Base-by-base conservation (phyloP, 345 rosid genomes). In the Arabidopsis suecica region DNA sequence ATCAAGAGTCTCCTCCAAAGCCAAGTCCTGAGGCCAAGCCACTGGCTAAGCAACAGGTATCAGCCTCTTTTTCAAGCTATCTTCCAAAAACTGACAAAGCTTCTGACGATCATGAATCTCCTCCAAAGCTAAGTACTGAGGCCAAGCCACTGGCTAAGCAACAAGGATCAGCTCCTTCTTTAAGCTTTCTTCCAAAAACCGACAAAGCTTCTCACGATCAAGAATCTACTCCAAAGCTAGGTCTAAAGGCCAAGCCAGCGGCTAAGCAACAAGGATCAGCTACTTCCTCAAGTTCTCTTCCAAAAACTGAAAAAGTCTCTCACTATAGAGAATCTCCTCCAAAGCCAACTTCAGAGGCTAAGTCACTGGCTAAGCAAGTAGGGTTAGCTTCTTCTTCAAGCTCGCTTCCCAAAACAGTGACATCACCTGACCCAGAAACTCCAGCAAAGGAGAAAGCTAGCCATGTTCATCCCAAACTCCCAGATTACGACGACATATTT, bases 391-490 rank as follows among this genome's bases (percentile, higher is more conserved):
- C 74, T 50, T 65, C 69, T 36, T 56, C 71, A 34, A 65, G 58
- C 78, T 73, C 71, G 20, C 28, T 45, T 68, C 79, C 78, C 12
- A 71, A 82, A 62, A 59, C 33, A 32, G 80, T 9, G 76, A 47
- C 79, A 69, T 50, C 84, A 57, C 72, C 81, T 49, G 80, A 77
- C 25, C 60, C 72, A 22, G 71, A 64, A 57, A 65, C 81, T 70
- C 66, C 32, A 3, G 76, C 79, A 13, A 81, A 74, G 48, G 80
- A 79, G 49, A 87, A 68, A 73, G 84, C 88, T 58, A 79, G 82
- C 71, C 96, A 90, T 78, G 89, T 91, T 69, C 98, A 94, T 72
- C 98, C 98, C 3, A 94, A 91, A 78, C 98, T 91, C 76, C 97
- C 97, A 1, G 98, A 94, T 61, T 87, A 80, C 28, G 97, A 94